A percentile compares a stretch with the other conserved stretches of the same genome.
phyloP scores from a whole-genome alignment of 768 basidiomycete species.

The Termitomyces sp. region DNA sequence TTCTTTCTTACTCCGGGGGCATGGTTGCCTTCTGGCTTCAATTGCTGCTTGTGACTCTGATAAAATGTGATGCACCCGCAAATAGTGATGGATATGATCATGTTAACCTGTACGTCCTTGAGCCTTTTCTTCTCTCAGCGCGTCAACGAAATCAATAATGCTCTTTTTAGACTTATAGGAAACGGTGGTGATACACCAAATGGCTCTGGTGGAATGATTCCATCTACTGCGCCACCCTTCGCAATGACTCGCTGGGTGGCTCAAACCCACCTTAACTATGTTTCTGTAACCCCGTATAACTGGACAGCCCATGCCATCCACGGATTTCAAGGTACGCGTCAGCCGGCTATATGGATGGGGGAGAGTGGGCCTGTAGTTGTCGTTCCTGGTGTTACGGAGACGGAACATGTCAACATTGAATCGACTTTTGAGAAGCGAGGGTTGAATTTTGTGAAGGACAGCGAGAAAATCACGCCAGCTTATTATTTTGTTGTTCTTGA shows the following conservation, averaged over 20 bases:
- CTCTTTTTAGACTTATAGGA: constrained; percentile 50
- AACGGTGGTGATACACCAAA: constrained; percentile 72
- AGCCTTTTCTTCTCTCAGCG: neutral
- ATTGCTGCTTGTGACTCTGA: neutral
- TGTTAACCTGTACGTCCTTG: constrained; percentile 25
- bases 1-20: neutral
- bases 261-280: constrained; percentile 73
- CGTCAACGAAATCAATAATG: too few species aligned
- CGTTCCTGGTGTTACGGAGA: constrained; percentile 45
- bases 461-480: constrained; percentile 50
- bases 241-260: constrained; percentile 87
- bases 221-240: constrained; percentile 73
- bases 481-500: constrained; percentile 59
- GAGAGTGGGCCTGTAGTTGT: constrained; percentile 65
- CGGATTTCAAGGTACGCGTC: constrained; percentile 78
- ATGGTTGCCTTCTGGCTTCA: neutral
- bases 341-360: constrained; percentile 90
- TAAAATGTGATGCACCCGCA: neutral
- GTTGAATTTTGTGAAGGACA: constrained; percentile 44
- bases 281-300: constrained; percentile 71
- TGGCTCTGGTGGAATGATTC: constrained; percentile 75
- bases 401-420: constrained; percentile 32
- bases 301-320: constrained; percentile 52
- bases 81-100: constrained; percentile 22
- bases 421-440: constrained; percentile 58